phyloP scores from a whole-genome alignment of 495 filamentous ascomycete genomes.

The Aspergillus steynii region DNA sequence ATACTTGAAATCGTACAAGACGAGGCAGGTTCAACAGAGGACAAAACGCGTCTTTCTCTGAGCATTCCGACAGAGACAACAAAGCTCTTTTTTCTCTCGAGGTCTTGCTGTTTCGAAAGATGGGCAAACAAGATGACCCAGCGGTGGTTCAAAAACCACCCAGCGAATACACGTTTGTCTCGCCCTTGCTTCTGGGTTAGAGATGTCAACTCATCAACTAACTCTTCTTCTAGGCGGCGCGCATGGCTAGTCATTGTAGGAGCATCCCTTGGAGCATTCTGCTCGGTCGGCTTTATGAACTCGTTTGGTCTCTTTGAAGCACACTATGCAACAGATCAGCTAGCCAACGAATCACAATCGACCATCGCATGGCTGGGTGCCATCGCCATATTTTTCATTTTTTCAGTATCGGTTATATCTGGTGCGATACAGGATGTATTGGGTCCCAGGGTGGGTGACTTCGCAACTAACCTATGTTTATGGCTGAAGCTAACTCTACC shows the following conservation, averaged over 20 bases:
- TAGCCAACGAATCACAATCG: slow-evolving; percentile 46
- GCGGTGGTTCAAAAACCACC: background rate
- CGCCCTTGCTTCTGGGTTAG: no score
- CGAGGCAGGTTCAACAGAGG: no score
- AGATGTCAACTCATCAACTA: background rate
- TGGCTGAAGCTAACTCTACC: background rate
- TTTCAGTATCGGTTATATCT: slow-evolving; percentile 31
- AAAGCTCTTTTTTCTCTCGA: no score
- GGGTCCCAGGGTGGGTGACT: slow-evolving; percentile 31
- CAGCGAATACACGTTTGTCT: slow-evolving; percentile 30
- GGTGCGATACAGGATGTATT: slow-evolving; percentile 41
- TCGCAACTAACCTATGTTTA: background rate
- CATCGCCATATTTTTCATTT: slow-evolving; percentile 43
- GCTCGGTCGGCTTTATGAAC: slow-evolving; percentile 60
- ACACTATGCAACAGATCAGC: slow-evolving; percentile 56
- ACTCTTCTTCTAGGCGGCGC: slow-evolving; percentile 11
- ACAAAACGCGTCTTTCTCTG: no score
- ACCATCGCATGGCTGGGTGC: slow-evolving; percentile 64
- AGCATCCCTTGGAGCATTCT: slow-evolving; percentile 42
- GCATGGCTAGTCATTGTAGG: slow-evolving; percentile 33
- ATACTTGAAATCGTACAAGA: no score
- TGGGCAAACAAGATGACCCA: background rate
- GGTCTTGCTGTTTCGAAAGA: background rate
- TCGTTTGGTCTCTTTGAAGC: slow-evolving; percentile 63
- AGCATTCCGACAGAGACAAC: no score